Conservation (phyloP, 495 filamentous ascomycete genomes). For the Pseudotulostoma volvatum region DNA sequence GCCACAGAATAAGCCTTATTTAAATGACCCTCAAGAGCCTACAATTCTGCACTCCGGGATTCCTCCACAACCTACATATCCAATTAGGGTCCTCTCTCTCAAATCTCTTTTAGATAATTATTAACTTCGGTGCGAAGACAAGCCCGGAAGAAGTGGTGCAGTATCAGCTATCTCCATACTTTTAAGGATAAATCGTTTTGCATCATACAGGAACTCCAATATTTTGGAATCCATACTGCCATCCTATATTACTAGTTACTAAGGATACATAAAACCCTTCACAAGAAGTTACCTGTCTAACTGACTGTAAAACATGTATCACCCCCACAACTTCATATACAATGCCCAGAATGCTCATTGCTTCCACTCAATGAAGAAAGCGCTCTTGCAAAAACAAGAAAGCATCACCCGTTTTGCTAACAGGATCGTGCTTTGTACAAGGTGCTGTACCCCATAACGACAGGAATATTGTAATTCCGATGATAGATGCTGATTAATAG, state of each 20-base stretch:
- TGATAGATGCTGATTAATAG: too few relatives aligned
- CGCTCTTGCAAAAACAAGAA: conserved; percentile 22
- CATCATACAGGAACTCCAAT: conserved; percentile 18
- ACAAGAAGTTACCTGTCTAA: neutral
- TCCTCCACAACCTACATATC: conserved; percentile 2
- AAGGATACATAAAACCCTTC: neutral
- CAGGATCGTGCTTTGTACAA: conserved; percentile 14
- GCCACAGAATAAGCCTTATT: too few relatives aligned
- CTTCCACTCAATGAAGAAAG: too few relatives aligned
- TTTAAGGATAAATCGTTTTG: conserved; percentile 16
- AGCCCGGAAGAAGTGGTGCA: conserved; percentile 14
- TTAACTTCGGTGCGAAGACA: conserved; percentile 18
- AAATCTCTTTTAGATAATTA: conserved; percentile 10
- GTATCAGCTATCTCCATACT: conserved; percentile 17
- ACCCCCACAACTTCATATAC: too few relatives aligned
- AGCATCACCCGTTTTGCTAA: conserved; percentile 11
- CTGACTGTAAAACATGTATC: neutral
- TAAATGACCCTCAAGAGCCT: conserved; percentile 6
- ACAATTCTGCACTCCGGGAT: neutral
- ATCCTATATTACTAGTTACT: neutral
- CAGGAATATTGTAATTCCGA: too few relatives aligned
- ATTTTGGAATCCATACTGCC: conserved; percentile 8
- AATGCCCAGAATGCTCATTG: too few relatives aligned
- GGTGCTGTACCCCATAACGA: conserved; percentile 32
- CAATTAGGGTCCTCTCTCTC: neutral